phyloP scores from a whole-genome alignment of 306 rosid genomes.

The Dryas drummondii region DNA sequence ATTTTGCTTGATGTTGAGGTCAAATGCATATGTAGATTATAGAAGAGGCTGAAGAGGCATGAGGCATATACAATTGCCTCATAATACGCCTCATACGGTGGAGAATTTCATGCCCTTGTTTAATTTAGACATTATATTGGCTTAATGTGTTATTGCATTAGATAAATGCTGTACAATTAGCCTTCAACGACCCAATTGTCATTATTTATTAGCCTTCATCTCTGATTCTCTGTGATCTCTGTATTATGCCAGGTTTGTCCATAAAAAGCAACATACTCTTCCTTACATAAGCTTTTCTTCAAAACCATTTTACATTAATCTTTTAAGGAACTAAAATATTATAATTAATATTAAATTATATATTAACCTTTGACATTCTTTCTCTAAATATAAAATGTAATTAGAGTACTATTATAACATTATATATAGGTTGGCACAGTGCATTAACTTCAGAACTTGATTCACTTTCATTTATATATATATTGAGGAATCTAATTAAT shows the following conservation, averaged over 20 bases:
- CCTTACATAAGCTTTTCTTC: not conserved
- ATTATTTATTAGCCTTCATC: not conserved
- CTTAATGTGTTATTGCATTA: constrained; percentile 14
- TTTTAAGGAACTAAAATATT: not conserved
- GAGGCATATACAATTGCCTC: not conserved
- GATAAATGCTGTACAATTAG: not conserved
- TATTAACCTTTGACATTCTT: not conserved
- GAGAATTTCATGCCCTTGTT: constrained; percentile 4
- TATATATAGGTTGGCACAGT: not conserved
- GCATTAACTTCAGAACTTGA: not conserved
- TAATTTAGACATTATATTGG: not conserved
- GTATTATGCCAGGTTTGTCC: not conserved
- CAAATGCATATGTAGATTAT: not conserved
- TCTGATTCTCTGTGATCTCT: not conserved
- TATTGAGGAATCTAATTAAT: not conserved
- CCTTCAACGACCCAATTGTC: not conserved
- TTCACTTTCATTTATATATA: not conserved
- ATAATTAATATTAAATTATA: too few relatives aligned
- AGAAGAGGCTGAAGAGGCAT: not conserved
- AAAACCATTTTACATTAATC: not conserved
- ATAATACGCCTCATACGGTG: constrained; percentile 22
- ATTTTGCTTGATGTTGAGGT: not conserved
- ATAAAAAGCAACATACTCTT: not conserved
- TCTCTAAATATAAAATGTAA: not conserved
- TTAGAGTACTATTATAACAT: not conserved